A percentile compares a stretch with the other conserved stretches of the same genome.
Conservation (phyloP, 306 rosid genomes). For the Ceratonia siliqua region DNA sequence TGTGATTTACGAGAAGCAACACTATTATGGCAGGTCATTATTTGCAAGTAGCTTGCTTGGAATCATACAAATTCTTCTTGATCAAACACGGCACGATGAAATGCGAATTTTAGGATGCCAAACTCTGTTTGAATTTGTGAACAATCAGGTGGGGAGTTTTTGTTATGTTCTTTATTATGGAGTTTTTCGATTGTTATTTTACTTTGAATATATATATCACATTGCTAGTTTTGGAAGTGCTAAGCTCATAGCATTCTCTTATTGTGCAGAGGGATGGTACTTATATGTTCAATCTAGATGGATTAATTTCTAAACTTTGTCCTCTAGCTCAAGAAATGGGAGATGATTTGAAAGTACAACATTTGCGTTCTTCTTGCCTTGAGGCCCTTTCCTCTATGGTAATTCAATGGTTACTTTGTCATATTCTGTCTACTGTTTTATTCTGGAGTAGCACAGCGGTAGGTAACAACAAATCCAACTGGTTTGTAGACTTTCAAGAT, state of each 20-base stretch:
- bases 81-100: slow-evolving; percentile 64
- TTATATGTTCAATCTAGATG: slow-evolving; percentile 73
- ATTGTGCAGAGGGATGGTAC: slow-evolving; percentile 67
- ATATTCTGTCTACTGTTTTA: slow-evolving; percentile 6
- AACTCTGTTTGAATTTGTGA: slow-evolving; percentile 65
- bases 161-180: slow-evolving; percentile 25
- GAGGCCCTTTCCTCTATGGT: slow-evolving; percentile 71
- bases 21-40: slow-evolving; percentile 57
- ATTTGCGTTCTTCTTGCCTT: slow-evolving; percentile 57
- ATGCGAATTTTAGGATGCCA: slow-evolving; percentile 71
- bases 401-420: slow-evolving; percentile 26
- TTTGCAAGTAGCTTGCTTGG: slow-evolving; percentile 75
- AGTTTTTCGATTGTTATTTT: slow-evolving; percentile 14
- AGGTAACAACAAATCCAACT: no score
- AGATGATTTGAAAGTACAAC: slow-evolving; percentile 43
- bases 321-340: slow-evolving; percentile 63
- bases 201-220: slow-evolving; percentile 3
- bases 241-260: slow-evolving; percentile 22
- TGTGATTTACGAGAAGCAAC: slow-evolving; percentile 23
- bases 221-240: slow-evolving; percentile 4
- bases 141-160: slow-evolving; percentile 70
- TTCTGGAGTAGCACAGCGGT: no score
- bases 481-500: no score
- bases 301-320: slow-evolving; percentile 61
- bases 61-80: slow-evolving; percentile 69